A percentile compares a stretch with the other conserved stretches of the same genome.
phyloP scores from a whole-genome alignment of 768 basidiomycete genomes.

The Candolleomyces eurysporus region DNA sequence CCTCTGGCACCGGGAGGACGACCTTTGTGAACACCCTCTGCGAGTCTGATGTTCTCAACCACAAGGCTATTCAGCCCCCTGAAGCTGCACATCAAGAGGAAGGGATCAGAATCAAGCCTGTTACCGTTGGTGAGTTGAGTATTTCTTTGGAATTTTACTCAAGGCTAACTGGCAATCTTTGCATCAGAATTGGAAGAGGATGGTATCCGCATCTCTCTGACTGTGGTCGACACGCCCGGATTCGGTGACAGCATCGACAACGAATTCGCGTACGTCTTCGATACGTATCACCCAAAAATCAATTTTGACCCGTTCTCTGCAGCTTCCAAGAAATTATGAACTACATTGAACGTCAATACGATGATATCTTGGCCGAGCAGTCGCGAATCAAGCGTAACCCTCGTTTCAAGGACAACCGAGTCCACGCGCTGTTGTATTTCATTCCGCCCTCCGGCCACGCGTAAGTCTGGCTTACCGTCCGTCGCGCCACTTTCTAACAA shows the following conservation, averaged over 20 bases:
- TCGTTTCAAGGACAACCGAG: slow-evolving; percentile 85
- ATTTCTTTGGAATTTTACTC: not conserved
- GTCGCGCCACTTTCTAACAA: slow-evolving; percentile 9
- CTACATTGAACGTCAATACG: slow-evolving; percentile 90
- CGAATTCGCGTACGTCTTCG: slow-evolving; percentile 66
- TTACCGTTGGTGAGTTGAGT: slow-evolving; percentile 64
- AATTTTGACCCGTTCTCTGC: not conserved
- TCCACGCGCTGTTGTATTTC: slow-evolving; percentile 87
- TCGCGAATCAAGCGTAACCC: slow-evolving; percentile 93
- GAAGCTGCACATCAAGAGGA: slow-evolving; percentile 76
- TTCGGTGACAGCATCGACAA: slow-evolving; percentile 93
- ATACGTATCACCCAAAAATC: slow-evolving; percentile 8
- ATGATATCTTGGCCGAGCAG: slow-evolving; percentile 85
- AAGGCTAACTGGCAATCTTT: not conserved
- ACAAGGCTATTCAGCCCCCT: slow-evolving; percentile 64
- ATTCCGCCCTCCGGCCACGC: slow-evolving; percentile 86
- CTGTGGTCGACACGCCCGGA: slow-evolving; percentile 90
- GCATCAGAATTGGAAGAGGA: slow-evolving; percentile 83
- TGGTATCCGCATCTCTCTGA: slow-evolving; percentile 84
- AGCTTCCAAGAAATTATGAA: slow-evolving; percentile 88
- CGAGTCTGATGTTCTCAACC: slow-evolving; percentile 71
- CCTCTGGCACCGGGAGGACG: slow-evolving; percentile 83
- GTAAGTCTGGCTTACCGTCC: slow-evolving; percentile 40
- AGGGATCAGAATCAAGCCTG: slow-evolving; percentile 75
- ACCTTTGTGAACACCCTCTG: slow-evolving; percentile 93